Conservation (phyloP, 2,329 filamentous ascomycete species). For the Aureobasidium sp. region DNA sequence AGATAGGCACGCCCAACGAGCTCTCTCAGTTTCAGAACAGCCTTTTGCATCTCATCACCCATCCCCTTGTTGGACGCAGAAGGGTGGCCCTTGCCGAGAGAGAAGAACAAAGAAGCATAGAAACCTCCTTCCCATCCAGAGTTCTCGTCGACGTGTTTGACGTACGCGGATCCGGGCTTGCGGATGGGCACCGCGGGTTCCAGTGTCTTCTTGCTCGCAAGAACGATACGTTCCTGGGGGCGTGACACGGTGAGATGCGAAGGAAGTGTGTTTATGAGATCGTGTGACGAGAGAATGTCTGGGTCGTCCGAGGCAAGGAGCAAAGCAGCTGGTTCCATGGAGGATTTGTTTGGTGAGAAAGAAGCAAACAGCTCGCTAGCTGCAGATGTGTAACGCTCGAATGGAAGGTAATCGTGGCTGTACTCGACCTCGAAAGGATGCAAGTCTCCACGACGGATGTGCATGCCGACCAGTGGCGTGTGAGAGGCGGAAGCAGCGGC, state of each 20-base stretch:
- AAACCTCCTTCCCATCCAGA: constrained; percentile 87
- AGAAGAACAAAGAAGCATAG: constrained; percentile 73
- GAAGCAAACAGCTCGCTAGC: constrained; percentile 34
- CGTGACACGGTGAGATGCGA: constrained; percentile 30
- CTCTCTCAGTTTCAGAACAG: constrained; percentile 56
- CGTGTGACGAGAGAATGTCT: constrained; percentile 57
- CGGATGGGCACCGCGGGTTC: constrained; percentile 21
- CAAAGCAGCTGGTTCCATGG: constrained; percentile 29
- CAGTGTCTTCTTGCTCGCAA: constrained; percentile 56
- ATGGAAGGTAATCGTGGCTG: constrained; percentile 66
- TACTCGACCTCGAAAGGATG: constrained; percentile 77
- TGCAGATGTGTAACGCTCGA: constrained; percentile 56
- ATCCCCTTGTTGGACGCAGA: constrained; percentile 18
- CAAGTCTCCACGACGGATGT: constrained; percentile 71
- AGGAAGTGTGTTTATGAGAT: constrained; percentile 43
- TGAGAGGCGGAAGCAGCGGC: constrained; percentile 36
- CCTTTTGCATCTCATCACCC: constrained; percentile 30
- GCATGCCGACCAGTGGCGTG: constrained; percentile 58
- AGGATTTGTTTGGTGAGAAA: constrained; percentile 1
- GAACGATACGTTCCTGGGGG: constrained; percentile 67
- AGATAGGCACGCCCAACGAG: constrained; percentile 73
- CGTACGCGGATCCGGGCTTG: constrained; percentile 43
- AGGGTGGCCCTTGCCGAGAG: constrained; percentile 44
- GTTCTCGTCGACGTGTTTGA: constrained; percentile 63
- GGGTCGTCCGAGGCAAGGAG: constrained; percentile 77